Evolutionary conservation across 306 rosid genomes (phyloP).

Genomic region (Mucuna pruriens): DNA sequence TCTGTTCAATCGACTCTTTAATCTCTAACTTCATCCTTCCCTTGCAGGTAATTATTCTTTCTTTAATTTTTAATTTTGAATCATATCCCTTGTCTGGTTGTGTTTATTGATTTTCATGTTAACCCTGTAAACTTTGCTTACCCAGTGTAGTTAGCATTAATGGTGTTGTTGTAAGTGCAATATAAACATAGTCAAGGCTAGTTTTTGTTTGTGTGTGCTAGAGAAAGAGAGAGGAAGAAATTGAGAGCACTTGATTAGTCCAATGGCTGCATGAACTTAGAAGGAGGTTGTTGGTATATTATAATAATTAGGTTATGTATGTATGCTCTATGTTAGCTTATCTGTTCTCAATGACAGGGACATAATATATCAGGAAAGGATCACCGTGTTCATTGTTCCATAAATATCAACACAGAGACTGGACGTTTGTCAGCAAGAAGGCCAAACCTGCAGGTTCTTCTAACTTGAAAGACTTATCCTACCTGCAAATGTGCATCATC

Average conservation of each 20-base stretch:
- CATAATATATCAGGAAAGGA: conserved; percentile 81
- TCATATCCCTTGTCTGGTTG: not conserved
- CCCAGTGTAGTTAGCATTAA: conserved; percentile 22
- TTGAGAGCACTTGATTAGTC: conserved; percentile 22
- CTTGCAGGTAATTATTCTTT: conserved; percentile 67
- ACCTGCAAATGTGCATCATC: conserved; percentile 1
- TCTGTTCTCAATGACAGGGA: conserved; percentile 63
- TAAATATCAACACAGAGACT: conserved; percentile 92
- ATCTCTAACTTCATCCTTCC: conserved; percentile 98
- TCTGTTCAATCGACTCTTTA: conserved; percentile 88
- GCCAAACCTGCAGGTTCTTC: conserved; percentile 88
- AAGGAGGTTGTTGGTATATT: not conserved
- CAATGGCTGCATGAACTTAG: conserved; percentile 6
- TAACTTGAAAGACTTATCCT: conserved; percentile 5
- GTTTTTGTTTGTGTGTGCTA: conserved; percentile 9
- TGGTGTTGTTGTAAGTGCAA: not conserved
- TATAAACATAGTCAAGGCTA: not conserved
- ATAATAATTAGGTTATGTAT: not conserved
- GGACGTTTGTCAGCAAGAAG: conserved; percentile 98
- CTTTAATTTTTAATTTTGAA: not conserved
- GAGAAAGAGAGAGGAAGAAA: not conserved
- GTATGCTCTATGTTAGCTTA: conserved; percentile 7
- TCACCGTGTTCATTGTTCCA: conserved; percentile 85
- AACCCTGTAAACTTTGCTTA: not conserved
- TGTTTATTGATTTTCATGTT: conserved; percentile 19